A percentile compares a stretch with the other conserved stretches of the same genome.
These are phyloP conservation scores for Podospora fimiseda DNA, from an alignment of 495 filamentous ascomycete species.

Conservation along the genomic window DNA sequence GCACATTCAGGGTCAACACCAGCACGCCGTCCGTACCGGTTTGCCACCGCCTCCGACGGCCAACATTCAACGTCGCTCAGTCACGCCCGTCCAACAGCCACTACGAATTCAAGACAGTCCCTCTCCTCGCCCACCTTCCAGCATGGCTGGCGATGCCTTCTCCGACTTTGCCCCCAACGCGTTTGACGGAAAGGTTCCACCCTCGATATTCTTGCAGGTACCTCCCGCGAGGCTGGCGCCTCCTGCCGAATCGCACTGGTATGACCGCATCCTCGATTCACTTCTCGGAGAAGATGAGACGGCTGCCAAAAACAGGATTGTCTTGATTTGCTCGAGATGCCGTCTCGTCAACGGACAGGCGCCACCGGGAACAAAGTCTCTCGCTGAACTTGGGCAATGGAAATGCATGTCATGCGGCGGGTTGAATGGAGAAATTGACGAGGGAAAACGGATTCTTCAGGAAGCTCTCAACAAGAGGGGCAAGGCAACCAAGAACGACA, in stretches of 20 bases:
- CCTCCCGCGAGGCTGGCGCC: constrained; percentile 32
- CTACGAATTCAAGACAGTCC: constrained; percentile 16
- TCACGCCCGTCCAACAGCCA: not conserved
- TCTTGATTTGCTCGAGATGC: constrained; percentile 76
- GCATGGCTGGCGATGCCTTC: constrained; percentile 20
- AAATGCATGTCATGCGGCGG: constrained; percentile 76
- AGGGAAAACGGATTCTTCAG: constrained; percentile 54
- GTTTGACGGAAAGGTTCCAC: constrained; percentile 39
- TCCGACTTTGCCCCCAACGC: constrained; percentile 57
- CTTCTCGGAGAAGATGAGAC: constrained; percentile 94
- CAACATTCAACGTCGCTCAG: constrained; percentile 56
- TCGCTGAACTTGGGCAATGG: constrained; percentile 83
- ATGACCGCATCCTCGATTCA: constrained; percentile 86
- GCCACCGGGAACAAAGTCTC: constrained; percentile 71
- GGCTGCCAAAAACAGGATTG: constrained; percentile 81
- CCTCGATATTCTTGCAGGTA: constrained; percentile 32
- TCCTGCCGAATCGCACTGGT: constrained; percentile 64
- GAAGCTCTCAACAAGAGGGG: constrained; percentile 35
- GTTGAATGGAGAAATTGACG: constrained; percentile 73
- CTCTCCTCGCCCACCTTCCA: constrained; percentile 12
- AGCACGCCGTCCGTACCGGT: constrained; percentile 41
- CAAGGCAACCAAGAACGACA: not conserved
- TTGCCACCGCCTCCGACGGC: constrained; percentile 76
- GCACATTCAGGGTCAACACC: constrained; percentile 8
- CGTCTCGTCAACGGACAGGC: constrained; percentile 93